Evolutionary conservation across 768 basidiomycete genomes (phyloP), one percentile per base, ranked within the genome.

Genomic region (Leucocoprinus leucothites): DNA sequence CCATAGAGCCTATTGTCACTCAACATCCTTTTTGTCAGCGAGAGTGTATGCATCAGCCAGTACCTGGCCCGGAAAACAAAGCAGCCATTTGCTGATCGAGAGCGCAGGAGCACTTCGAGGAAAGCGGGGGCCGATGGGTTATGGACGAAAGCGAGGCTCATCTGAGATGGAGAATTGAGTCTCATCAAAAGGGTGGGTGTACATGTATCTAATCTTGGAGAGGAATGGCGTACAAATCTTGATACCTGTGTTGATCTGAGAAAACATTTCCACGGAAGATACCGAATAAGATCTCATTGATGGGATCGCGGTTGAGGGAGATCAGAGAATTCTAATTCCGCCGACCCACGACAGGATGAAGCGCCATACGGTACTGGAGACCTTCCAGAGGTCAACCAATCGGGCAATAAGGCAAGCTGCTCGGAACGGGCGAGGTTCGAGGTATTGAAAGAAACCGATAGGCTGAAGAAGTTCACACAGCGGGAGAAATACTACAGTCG

Each of bases 371-470:
- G 72, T 65, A 49, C 53, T 52, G 59, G 61, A 63, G 65, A 48
- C 26, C 40, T 36, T 22, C 41, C 47, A 44, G 58, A 57, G 62
- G 60, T 57, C 53, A 60, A 63, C 77, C 75, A 81, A 81, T 81
- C 79, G 80, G 82, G 72, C 65, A 59, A 57, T 59, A 62, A 59
- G 69, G 67, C 59, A 66, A 55, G 64, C 61, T 65, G 63, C 62
- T 78, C 77, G 78, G 81, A 69, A 70, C 76, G 80, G 75, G 71
- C 60, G 60, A 66, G n/a, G 63, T 70, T 53, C 65, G 65, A 69
- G 68, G 73, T 71, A 71, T 63, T 58, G 64, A 66, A 67, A 63
- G 63, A 61, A 53, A 71, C 72, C 69, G 75, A 76, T 72, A 74
- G 71, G 73, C 51, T 63, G 63, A 67, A 59, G 64, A 64, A 69